Base-by-base conservation (phyloP, 768 basidiomycete genomes). In the Boletus patriciae region DNA sequence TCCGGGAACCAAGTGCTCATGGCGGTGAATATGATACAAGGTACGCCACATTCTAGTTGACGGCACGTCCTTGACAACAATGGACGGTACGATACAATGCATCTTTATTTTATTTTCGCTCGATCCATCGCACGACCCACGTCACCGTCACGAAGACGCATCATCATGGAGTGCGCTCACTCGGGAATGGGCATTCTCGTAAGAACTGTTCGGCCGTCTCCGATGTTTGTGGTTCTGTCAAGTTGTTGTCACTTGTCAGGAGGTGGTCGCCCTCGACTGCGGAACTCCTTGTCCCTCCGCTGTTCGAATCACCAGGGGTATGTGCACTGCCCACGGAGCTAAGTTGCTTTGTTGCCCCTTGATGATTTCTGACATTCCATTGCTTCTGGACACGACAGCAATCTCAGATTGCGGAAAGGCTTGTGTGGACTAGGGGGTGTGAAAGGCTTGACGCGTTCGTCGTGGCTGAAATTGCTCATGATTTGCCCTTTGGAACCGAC, bases 231-330 rank as follows among this genome's bases (percentile, higher is more conserved):
- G 54, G 55, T 51, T 61, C 53, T 58, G 50, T 41, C 34, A 36
- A 16, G 2, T 27, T 3, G 12, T 44, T 46, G 47, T 23, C 16
- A 25, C 40, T 27, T 25, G 4, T 16, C 36, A 37, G 31, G 44
- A 29, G 49, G 13, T 46, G 41, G 29, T 40, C 38, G 42, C 29
- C 50, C n/a, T 50, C 29, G 52, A 54, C 38, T 50, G 43, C 40
- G 55, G 60, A 37, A 33, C 31, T 37, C 46, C 29, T 27, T 51
- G 46, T 45, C 48, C 36, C 25, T 21, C 46, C 41, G 52, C 46
- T 53, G 19, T 59, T 58, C 60, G 65, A 62, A 62, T 70, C 58
- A 60, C 56, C 58, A 58, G 55, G 66, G 42, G 36, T 51, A 49
- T 48, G 52, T 29, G 23, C 50, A 52, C 42, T 63, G 21, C 53